Evolutionary conservation across 805 yeast genomes (phyloP).

Genomic region (Candida stauntonica): DNA sequence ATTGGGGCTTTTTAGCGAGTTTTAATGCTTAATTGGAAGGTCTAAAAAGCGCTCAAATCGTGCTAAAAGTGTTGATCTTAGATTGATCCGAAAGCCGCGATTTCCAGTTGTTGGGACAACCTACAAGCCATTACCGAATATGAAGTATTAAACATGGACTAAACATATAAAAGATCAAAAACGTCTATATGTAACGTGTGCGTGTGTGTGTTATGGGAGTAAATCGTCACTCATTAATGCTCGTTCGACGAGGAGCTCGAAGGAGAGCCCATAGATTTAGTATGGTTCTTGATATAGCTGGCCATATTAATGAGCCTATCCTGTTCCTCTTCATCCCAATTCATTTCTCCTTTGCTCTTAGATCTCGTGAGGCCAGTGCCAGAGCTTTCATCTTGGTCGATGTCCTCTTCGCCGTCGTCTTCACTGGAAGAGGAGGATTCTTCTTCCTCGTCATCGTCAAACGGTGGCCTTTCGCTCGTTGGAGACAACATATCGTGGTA

Average conservation of each 20-base stretch:
- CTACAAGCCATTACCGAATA: background rate
- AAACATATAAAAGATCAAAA: background rate
- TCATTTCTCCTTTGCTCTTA: conserved; percentile 34
- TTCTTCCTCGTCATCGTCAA: conserved; percentile 22
- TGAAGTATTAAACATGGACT: background rate
- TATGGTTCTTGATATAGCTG: conserved; percentile 26
- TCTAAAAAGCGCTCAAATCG: too few relatives aligned
- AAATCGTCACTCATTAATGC: conserved; percentile 4
- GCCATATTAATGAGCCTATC: conserved; percentile 29
- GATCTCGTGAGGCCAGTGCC: conserved; percentile 33
- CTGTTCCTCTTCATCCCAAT: conserved; percentile 32
- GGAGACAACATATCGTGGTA: conserved; percentile 37
- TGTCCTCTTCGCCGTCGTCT: conserved; percentile 25
- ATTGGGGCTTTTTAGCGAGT: background rate
- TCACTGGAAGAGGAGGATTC: conserved; percentile 16
- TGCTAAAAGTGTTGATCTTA: background rate
- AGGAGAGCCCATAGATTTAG: too few relatives aligned
- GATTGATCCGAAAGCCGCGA: background rate
- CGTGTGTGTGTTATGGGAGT: too few relatives aligned
- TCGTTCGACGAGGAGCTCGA: conserved; percentile 7
- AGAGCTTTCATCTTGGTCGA: conserved; percentile 30
- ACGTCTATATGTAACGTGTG: too few relatives aligned
- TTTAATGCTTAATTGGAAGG: background rate
- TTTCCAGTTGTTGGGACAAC: too few relatives aligned
- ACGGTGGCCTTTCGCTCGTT: conserved; percentile 20